Evolutionary conservation across 352 stramenopile species (phyloP).

Genomic region (Blastocystis sp.): DNA sequence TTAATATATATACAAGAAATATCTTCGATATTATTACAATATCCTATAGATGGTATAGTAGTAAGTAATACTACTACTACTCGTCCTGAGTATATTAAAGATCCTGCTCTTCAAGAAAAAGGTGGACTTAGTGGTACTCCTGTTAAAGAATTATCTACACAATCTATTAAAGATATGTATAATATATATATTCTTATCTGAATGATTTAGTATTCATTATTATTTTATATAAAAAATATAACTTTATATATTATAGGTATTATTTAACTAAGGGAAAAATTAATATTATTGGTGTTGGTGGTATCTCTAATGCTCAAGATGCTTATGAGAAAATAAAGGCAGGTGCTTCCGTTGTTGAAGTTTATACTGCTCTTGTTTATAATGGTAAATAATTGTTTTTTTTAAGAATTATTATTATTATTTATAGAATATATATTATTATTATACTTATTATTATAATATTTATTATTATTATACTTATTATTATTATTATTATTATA

Average conservation of each 20-base stretch:
- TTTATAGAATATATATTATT: no score
- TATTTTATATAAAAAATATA: conserved; percentile 59
- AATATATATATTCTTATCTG: background rate
- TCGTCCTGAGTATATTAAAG: conserved; percentile 58
- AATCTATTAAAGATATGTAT: conserved; percentile 78
- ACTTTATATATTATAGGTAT: conserved; percentile 33
- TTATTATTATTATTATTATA: no score
- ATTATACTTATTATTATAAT: no score
- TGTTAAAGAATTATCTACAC: conserved; percentile 70
- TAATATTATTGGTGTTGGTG: conserved; percentile 80
- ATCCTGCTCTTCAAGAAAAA: conserved; percentile 54
- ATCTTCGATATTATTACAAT: conserved; percentile 59
- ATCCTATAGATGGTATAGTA: conserved; percentile 75
- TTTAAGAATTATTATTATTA: no score
- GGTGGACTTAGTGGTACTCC: conserved; percentile 81
- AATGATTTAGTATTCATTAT: no score
- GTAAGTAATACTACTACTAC: conserved; percentile 85
- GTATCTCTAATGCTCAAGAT: conserved; percentile 67
- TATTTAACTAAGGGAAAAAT: conserved; percentile 68
- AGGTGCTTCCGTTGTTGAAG: conserved; percentile 73
- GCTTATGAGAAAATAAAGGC: conserved; percentile 89
- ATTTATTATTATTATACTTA: no score
- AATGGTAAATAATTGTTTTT: no score
- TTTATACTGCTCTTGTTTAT: conserved; percentile 76
- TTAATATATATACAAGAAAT: conserved; percentile 54